Evolutionary conservation across 805 yeast genomes (phyloP).

Genomic region (Cyberlindnera nakhonratchasimensis): DNA sequence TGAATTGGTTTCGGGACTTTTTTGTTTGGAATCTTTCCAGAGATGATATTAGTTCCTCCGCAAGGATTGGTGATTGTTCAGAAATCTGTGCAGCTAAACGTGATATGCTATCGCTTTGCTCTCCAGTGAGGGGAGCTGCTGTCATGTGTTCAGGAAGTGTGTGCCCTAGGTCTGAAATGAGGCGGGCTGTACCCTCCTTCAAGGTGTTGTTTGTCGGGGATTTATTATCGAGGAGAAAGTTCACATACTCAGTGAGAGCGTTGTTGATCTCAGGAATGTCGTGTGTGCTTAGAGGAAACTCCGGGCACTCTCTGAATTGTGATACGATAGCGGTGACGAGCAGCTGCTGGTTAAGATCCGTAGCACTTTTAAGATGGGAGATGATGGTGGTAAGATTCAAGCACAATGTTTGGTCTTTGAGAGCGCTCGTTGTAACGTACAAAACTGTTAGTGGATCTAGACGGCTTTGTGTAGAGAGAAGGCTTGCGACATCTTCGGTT

Average conservation of each 20-base stretch:
- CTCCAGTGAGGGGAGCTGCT: conserved; percentile 4
- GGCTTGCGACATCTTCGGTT: conserved; percentile 10
- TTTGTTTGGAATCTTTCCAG: conserved; percentile 16
- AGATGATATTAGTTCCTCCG: conserved; percentile 14
- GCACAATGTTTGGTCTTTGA: conserved; percentile 11
- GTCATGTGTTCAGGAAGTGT: conserved; percentile 13
- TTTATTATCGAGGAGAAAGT: conserved; percentile 8
- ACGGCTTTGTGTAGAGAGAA: conserved; percentile 7
- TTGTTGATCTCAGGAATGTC: conserved; percentile 18
- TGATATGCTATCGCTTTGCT: conserved; percentile 12
- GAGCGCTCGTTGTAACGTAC: conserved; percentile 17
- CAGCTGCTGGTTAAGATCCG: conserved; percentile 19
- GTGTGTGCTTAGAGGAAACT: conserved; percentile 12
- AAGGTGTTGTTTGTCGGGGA: conserved; percentile 1
- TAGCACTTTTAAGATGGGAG: conserved; percentile 10
- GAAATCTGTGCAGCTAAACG: conserved; percentile 10
- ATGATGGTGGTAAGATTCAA: conserved; percentile 17
- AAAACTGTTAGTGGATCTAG: conserved; percentile 24
- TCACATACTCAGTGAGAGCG: conserved; percentile 13
- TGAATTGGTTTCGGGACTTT: conserved; percentile 12
- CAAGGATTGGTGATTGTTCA: conserved; percentile 3
- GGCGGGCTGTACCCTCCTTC: conserved; percentile 15
- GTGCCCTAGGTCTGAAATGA: conserved; percentile 13
- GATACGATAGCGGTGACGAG: conserved; percentile 17
- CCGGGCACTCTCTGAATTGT: conserved; percentile 13